Base-by-base conservation (phyloP, 1,139 yeast genomes). In the Insectozyma bohioensis region DNA sequence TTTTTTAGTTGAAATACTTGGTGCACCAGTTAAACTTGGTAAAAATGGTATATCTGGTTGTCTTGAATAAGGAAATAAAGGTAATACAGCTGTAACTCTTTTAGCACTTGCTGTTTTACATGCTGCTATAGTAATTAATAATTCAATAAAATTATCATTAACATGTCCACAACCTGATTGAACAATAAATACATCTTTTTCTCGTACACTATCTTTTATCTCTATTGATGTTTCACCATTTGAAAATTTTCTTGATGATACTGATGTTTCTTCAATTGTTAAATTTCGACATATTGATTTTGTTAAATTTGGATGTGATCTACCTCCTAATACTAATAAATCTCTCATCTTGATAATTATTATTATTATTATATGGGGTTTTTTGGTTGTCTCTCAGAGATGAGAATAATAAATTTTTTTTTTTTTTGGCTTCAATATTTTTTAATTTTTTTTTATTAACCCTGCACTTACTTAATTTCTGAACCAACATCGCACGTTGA, bases 11-110 rank as follows among this genome's bases (percentile, higher is more conserved):
- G 74, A 56, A 6, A 60, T 39, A 16, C 65, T 59, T 10, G 72
- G 72, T 2, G 72, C 72, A 3, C 71, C 72, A 2, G 70, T 63
- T 28, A 70, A 52, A 22, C 86, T 85, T 1, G 92, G 85, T 27
- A 85, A 78, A 51, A 83, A 85, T n/a, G 96, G 96, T 26, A 86
- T 80, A 58, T 90, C 97, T 2, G 96, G 95, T 61, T 94, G 99
- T 52, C 99, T 73, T 1, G 96, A 85, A 57, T 94, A 94, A 14
- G 97, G 97, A 58, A 94, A 92, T 42, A 87, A 70, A 5, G 99
- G 98, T 58, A 92, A 68, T 22, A 94, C 96, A 0, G 95, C 97
- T 2, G 97, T 90, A 26, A 90, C 95, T 45, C 95, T 74, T 41
- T 78, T 81, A 10, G 98, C 97, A 46, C 95, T 84, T 3, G 98